A percentile compares a stretch with the other conserved stretches of the same genome.
These are phyloP conservation scores for Nakazawaea wickerhamii DNA, from an alignment of 805 yeast genomes.

Conservation along the genomic window DNA sequence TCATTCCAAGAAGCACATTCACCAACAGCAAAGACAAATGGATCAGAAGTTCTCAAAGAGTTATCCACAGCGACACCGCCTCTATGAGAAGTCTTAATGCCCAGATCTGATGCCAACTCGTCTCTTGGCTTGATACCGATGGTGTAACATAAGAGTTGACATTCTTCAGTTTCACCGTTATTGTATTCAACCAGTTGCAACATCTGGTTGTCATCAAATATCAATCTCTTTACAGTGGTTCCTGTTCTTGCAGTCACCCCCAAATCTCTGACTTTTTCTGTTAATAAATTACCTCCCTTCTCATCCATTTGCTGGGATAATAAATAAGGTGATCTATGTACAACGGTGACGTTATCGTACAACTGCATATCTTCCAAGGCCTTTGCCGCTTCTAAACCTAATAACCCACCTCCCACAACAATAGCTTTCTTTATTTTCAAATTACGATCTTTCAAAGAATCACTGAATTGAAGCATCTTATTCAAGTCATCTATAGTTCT, in stretches of 20 bases:
- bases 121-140: slow-evolving; percentile 32
- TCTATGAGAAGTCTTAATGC: slow-evolving; percentile 19
- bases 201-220: slow-evolving; percentile 23
- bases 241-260: slow-evolving; percentile 50
- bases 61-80: slow-evolving; percentile 29
- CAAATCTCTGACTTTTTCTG: slow-evolving; percentile 44
- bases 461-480: slow-evolving; percentile 23
- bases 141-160: slow-evolving; percentile 29
- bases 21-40: slow-evolving; percentile 28
- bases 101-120: slow-evolving; percentile 24
- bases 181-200: slow-evolving; percentile 22
- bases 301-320: slow-evolving; percentile 31
- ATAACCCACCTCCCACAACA: slow-evolving; percentile 30
- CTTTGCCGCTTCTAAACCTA: slow-evolving; percentile 33
- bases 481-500: slow-evolving; percentile 30
- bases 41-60: slow-evolving; percentile 23
- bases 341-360: slow-evolving; percentile 26
- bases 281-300: slow-evolving; percentile 28
- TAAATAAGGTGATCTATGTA: slow-evolving; percentile 29
- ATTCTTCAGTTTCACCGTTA: slow-evolving; percentile 25
- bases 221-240: slow-evolving; percentile 42
- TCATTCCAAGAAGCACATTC: slow-evolving; percentile 33
- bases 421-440: slow-evolving; percentile 20
- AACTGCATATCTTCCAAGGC: slow-evolving; percentile 27
- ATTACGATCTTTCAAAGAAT: slow-evolving; percentile 6